Evolutionary conservation across 352 stramenopile genomes (phyloP), one percentile per base, ranked within the genome.

Genomic region (Globisporangium ultimum): DNA sequence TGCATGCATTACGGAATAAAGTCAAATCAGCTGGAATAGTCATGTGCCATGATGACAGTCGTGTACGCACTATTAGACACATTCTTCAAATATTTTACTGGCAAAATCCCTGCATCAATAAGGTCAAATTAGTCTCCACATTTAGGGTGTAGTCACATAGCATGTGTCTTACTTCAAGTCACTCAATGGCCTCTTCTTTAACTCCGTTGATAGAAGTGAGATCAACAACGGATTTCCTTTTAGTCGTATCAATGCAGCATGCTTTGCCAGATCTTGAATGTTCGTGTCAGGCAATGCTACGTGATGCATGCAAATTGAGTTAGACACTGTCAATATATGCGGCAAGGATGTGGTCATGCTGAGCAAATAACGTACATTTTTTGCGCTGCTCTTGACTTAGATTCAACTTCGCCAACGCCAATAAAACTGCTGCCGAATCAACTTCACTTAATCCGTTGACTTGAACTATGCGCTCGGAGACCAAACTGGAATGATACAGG

Each of bases 341-440:
- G 28, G 28, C 8, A 36, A 36, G 4, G 28, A 10, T 36, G 28
- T 8, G 28, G 8, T 36, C 28, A 10, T 36, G 7, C 28, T 36
- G 28, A 36, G 28, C 28, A 36, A 17, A 3, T 50, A 3, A 75
- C 76, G 46, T 74, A 87, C 77, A 57, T 46, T 71, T 68, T 46
- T 59, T 61, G 12, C 87, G 55, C 42, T 82, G 63, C 9, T 70
- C 59, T 17, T 61, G 66, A 32, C 61, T 74, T 15, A 89, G 53
- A 59, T 70, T 67, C 0, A 53, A 48, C 58, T 72, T 64, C 12
- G 76, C 73, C 58, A 86, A 60, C 5, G 75, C 74, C 32, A 84
- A 61, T 14, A 89, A 72, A 14, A 89, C 58, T 11, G 63, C 71
- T 8, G 80, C 75, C 28, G 75, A 61, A 41, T 87, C 74, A 48